A percentile compares a stretch with the other conserved stretches of the same genome.
phyloP scores from a whole-genome alignment of 75 land plant genomes.

The Ceratopteris richardii region DNA sequence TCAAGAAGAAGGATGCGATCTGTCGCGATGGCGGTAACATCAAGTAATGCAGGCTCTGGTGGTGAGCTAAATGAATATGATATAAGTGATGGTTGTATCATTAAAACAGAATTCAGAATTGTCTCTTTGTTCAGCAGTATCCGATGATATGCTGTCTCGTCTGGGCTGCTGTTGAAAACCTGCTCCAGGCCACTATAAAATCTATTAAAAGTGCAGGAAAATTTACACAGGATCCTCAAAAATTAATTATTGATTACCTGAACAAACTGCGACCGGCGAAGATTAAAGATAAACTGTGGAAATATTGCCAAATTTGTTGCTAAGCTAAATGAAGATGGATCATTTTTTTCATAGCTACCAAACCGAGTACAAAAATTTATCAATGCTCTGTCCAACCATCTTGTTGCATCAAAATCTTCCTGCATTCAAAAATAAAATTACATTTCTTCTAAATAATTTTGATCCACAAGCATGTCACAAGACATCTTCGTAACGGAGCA shows the following conservation, averaged over 20 bases:
- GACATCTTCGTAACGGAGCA: too few relatives aligned
- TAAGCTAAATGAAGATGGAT: constrained; percentile 70
- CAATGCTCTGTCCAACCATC: constrained; percentile 88
- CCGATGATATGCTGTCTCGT: constrained; percentile 94
- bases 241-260: constrained; percentile 41
- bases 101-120: constrained; percentile 86
- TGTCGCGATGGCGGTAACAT: constrained; percentile 88
- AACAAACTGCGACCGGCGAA: constrained; percentile 92
- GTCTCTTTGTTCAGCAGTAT: constrained; percentile 86
- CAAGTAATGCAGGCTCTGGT: constrained; percentile 83
- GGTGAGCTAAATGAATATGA: constrained; percentile 82
- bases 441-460: not conserved
- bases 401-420: constrained; percentile 90
- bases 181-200: constrained; percentile 14
- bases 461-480: not conserved
- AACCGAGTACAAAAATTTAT: constrained; percentile 73
- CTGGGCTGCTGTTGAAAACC: constrained; percentile 98
- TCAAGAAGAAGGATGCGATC: constrained; percentile 85
- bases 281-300: constrained; percentile 91
- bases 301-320: constrained; percentile 74
- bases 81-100: constrained; percentile 96
- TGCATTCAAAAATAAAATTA: constrained; percentile 7
- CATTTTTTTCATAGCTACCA: constrained; percentile 89
- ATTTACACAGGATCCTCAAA: not conserved
- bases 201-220: not conserved